phyloP scores from a whole-genome alignment of 2,329 filamentous ascomycete species.

The Trichoderma citrinoviride region DNA sequence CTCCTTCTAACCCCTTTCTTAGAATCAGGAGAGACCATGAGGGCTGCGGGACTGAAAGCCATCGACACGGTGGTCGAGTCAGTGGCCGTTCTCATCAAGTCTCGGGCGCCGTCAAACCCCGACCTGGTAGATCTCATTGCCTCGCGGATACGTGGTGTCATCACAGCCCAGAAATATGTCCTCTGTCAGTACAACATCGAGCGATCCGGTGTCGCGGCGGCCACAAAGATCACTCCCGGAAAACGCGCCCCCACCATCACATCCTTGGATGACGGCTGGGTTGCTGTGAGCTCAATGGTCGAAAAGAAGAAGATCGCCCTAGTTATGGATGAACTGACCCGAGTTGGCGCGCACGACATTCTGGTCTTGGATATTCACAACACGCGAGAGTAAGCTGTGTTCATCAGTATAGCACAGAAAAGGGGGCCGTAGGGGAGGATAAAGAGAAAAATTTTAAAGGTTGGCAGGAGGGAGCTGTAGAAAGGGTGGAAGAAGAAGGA shows the following conservation, averaged over 20 bases:
- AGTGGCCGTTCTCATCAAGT: constrained; percentile 88
- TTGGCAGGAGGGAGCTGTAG: neutral
- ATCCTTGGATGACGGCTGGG: constrained; percentile 86
- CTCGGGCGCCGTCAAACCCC: constrained; percentile 74
- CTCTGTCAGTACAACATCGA: constrained; percentile 96
- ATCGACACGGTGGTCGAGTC: constrained; percentile 92
- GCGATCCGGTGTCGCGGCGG: constrained; percentile 63
- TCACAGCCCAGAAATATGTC: constrained; percentile 90
- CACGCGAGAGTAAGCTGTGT: constrained; percentile 47
- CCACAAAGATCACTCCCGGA: constrained; percentile 79
- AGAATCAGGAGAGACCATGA: constrained; percentile 99
- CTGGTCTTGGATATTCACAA: constrained; percentile 85
- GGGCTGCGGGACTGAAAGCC: constrained; percentile 85
- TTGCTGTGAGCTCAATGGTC: constrained; percentile 93
- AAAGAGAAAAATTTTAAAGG: no score
- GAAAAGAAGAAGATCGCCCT: constrained; percentile 80
- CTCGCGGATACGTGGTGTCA: constrained; percentile 85
- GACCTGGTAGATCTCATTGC: constrained; percentile 81
- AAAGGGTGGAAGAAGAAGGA: neutral
- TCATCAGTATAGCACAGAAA: no score
- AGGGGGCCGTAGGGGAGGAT: neutral
- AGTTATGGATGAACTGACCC: constrained; percentile 80
- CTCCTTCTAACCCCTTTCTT: neutral
- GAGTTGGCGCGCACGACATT: constrained; percentile 78
- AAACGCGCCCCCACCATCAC: constrained; percentile 92